Conservation (phyloP, 1,284 basidiomycete species). For the Ustilago shanxiensis region DNA sequence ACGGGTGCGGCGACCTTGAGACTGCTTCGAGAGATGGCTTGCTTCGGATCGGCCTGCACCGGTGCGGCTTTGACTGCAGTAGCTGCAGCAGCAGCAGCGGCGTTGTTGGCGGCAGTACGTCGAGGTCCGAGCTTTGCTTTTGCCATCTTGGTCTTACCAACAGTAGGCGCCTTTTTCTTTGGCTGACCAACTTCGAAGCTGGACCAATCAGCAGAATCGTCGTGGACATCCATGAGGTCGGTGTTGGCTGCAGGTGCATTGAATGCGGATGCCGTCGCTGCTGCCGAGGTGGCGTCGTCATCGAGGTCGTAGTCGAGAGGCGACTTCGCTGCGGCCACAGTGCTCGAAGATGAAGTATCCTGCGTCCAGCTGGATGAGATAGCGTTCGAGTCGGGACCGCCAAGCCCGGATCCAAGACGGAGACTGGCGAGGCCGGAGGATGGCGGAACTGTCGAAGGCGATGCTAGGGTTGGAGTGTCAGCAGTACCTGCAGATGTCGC, state of each 20-base stretch:
- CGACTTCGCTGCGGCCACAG: slow-evolving; percentile 19
- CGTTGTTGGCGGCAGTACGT: slow-evolving; percentile 25
- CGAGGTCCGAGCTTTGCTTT: slow-evolving; percentile 43
- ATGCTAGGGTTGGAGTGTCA: slow-evolving; percentile 14
- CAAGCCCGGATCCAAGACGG: slow-evolving; percentile 37
- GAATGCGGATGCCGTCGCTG: slow-evolving; percentile 39
- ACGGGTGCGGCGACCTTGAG: slow-evolving; percentile 33
- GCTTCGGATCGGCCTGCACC: slow-evolving; percentile 26
- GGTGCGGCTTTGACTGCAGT: slow-evolving; percentile 6
- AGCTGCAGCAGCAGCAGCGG: slow-evolving; percentile 19
- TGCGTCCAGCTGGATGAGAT: slow-evolving; percentile 14
- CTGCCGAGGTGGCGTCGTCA: slow-evolving; percentile 29
- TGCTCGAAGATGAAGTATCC: slow-evolving; percentile 3
- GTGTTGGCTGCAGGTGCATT: slow-evolving; percentile 3
- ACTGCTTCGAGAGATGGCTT: slow-evolving; percentile 45
- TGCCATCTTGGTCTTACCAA: slow-evolving; percentile 38
- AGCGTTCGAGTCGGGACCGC: not conserved
- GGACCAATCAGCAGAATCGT: slow-evolving; percentile 61
- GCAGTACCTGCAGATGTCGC: slow-evolving; percentile 13
- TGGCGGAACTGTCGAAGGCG: slow-evolving; percentile 13
- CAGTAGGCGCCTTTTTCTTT: slow-evolving; percentile 37
- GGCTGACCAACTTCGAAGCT: slow-evolving; percentile 53
- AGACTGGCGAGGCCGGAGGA: slow-evolving; percentile 43
- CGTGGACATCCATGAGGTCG: slow-evolving; percentile 62
- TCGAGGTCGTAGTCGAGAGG: slow-evolving; percentile 45